Conservation (phyloP, 805 yeast species). For the Zygosaccharomyces lentus region DNA sequence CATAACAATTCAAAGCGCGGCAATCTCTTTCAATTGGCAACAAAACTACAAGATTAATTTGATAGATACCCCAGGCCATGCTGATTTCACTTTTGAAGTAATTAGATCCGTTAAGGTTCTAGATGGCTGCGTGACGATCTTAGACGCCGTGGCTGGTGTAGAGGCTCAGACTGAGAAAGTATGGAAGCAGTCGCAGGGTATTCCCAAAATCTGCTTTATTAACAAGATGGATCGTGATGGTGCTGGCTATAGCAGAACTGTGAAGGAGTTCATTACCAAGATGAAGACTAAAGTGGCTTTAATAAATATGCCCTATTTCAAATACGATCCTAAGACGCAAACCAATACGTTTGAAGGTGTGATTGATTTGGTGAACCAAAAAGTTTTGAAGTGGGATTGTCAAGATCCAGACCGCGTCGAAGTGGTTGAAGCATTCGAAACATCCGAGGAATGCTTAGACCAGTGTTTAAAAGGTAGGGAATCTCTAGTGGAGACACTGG, state of each 20-base stretch:
- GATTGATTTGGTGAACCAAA: constrained; percentile 53
- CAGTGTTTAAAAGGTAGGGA: constrained; percentile 58
- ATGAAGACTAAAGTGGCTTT: constrained; percentile 69
- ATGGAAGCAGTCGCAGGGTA: constrained; percentile 78
- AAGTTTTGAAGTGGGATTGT: constrained; percentile 45
- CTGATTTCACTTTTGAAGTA: constrained; percentile 95
- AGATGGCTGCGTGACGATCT: constrained; percentile 89
- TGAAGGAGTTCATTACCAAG: constrained; percentile 72
- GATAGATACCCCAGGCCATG: constrained; percentile 98
- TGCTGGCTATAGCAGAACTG: constrained; percentile 89
- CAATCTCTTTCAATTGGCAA: constrained; percentile 87
- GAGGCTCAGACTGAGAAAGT: constrained; percentile 98
- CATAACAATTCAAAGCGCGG: constrained; percentile 94
- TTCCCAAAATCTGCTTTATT: constrained; percentile 77
- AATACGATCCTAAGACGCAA: constrained; percentile 32
- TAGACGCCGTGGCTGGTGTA: constrained; percentile 97
- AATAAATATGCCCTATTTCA: constrained; percentile 74
- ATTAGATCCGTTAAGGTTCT: constrained; percentile 81
- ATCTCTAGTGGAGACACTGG: constrained; percentile 75
- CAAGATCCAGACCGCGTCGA: constrained; percentile 24
- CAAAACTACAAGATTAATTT: constrained; percentile 64
- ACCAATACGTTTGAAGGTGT: constrained; percentile 48
- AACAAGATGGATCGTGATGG: constrained; percentile 97
- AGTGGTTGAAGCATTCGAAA: constrained; percentile 56
- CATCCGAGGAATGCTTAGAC: constrained; percentile 37